phyloP scores from a whole-genome alignment of 176 grass and related monocot species.

The Carex kokanica region DNA sequence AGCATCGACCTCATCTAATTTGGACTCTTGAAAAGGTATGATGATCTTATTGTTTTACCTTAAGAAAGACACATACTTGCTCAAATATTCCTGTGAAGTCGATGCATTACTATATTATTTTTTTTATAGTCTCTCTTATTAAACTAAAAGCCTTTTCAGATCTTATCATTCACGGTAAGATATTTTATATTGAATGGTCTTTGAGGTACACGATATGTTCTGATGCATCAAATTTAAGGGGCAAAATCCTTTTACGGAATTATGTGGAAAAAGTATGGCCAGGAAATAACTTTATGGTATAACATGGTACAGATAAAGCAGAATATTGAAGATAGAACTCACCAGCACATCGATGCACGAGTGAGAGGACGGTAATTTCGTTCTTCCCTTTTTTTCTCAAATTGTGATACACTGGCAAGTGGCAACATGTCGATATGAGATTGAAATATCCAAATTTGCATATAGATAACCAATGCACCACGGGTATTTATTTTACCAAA shows the following conservation, averaged over 20 bases:
- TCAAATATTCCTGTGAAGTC: not conserved
- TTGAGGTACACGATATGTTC: not conserved
- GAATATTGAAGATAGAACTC: slow-evolving; percentile 47
- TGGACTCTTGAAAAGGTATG: slow-evolving; percentile 69
- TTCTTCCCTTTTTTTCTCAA: not conserved
- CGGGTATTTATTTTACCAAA: not conserved
- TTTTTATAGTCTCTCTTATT: not conserved
- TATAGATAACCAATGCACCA: not conserved
- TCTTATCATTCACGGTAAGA: not conserved
- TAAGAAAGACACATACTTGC: not conserved
- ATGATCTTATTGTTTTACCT: not conserved
- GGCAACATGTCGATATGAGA: not conserved
- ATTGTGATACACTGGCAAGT: not conserved
- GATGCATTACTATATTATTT: not conserved
- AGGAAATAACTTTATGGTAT: slow-evolving; percentile 5
- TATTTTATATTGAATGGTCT: not conserved
- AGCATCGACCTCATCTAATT: slow-evolving; percentile 68
- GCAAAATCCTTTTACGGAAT: not conserved
- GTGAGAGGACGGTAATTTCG: slow-evolving; percentile 59
- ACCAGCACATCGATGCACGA: slow-evolving; percentile 76
- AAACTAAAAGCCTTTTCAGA: not conserved
- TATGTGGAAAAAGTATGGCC: not conserved
- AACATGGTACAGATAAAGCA: slow-evolving; percentile 50
- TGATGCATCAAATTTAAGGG: not conserved
- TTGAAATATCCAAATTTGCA: not conserved